Percentiles rank a stretch among this genome's conserved stretches.
Conservation (phyloP, 352 stramenopile species). For the Pythium vanterpoolii region DNA sequence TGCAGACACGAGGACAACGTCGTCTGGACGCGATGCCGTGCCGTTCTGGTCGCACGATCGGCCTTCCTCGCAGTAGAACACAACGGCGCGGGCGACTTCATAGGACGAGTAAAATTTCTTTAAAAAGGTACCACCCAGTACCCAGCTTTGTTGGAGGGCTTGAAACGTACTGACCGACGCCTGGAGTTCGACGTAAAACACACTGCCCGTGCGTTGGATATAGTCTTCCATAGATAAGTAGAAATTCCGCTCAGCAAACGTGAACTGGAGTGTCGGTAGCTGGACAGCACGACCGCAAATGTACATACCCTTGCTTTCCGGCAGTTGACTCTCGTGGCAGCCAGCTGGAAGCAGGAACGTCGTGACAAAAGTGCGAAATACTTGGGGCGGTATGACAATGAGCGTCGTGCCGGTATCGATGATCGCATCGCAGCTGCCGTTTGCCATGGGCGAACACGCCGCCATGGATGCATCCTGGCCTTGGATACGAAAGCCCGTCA, state of each 20-base stretch:
- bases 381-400: conserved; percentile 24
- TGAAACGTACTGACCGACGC: background rate
- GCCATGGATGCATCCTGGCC: conserved; percentile 32
- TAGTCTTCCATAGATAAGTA: conserved; percentile 63
- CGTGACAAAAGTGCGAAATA: conserved; percentile 36
- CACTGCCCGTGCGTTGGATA: conserved; percentile 17
- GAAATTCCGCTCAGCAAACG: conserved; percentile 55
- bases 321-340: conserved; percentile 30
- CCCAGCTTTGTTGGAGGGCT: conserved; percentile 52
- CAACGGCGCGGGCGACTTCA: conserved; percentile 55
- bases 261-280: conserved; percentile 50
- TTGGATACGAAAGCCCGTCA: conserved; percentile 54
- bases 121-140: conserved; percentile 76
- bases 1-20: background rate
- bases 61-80: conserved; percentile 66
- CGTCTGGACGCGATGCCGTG: background rate
- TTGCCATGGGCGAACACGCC: conserved; percentile 31
- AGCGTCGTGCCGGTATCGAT: conserved; percentile 42
- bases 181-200: conserved; percentile 27
- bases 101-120: conserved; percentile 73
- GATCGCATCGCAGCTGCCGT: conserved; percentile 27
- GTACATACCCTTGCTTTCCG: conserved; percentile 37
- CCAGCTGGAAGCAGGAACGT: conserved; percentile 37
- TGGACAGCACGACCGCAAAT: conserved; percentile 44
- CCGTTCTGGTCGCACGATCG: conserved; percentile 16